Conservation (phyloP, 345 rosid species). For the Eucalyptus sp. region DNA sequence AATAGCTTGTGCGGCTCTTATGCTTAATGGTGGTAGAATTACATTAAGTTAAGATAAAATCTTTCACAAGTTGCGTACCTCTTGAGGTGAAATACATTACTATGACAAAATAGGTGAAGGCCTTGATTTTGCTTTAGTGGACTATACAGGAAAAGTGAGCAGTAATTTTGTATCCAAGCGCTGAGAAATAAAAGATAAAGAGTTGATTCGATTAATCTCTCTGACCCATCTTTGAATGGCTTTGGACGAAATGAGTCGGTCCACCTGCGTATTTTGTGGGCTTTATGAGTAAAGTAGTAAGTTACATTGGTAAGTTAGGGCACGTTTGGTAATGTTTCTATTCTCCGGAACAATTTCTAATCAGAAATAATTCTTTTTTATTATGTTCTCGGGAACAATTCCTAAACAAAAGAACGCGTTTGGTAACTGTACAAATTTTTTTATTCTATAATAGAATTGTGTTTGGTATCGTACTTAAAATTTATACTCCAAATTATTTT, state of each 20-base stretch:
- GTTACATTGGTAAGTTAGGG: background rate
- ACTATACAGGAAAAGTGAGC: background rate
- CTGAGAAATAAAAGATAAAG: background rate
- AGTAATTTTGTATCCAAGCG: background rate
- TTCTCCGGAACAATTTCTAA: accelerated
- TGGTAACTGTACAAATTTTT: accelerated
- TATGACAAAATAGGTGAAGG: background rate
- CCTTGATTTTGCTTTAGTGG: background rate
- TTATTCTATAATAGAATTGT: accelerated
- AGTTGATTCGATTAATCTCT: background rate
- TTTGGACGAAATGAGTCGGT: background rate
- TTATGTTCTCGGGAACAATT: too few species aligned
- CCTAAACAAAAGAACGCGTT: too few species aligned
- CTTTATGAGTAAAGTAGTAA: background rate
- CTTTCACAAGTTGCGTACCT: background rate
- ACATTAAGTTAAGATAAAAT: background rate
- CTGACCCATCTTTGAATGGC: background rate
- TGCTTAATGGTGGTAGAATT: background rate
- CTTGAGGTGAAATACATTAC: background rate
- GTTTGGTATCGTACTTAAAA: accelerated
- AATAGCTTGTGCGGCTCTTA: background rate
- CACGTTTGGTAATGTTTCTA: too few species aligned
- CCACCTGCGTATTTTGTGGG: background rate
- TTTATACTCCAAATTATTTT: too few species aligned
- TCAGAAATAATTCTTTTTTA: too few species aligned